Conservation (phyloP, 768 basidiomycete genomes). For the Leccinum broughii region DNA sequence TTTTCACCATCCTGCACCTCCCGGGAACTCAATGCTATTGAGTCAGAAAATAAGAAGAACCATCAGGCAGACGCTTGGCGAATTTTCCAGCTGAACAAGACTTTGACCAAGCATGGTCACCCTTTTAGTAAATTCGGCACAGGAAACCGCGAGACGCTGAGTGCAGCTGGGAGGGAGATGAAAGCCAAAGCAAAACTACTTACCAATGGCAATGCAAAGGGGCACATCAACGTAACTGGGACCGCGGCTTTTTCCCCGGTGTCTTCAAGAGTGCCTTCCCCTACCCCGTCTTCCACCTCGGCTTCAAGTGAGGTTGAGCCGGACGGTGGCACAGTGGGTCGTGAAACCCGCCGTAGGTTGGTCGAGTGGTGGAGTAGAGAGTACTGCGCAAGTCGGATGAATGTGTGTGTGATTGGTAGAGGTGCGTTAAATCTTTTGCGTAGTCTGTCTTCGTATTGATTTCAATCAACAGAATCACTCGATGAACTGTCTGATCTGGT, state of each 20-base stretch:
- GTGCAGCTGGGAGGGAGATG: slow-evolving; percentile 55
- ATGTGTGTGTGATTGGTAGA: slow-evolving; percentile 75
- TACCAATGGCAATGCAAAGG: slow-evolving; percentile 26
- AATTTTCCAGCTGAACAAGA: slow-evolving; percentile 93
- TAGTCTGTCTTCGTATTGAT: not conserved
- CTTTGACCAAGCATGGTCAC: slow-evolving; percentile 75
- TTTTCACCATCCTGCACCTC: slow-evolving; percentile 84
- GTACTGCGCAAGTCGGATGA: slow-evolving; percentile 84
- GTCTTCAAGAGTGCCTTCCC: slow-evolving; percentile 59
- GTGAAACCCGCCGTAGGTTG: slow-evolving; percentile 74
- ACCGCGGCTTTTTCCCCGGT: slow-evolving; percentile 42
- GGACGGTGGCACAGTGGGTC: slow-evolving; percentile 75
- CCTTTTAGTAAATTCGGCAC: slow-evolving; percentile 92
- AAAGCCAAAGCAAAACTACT: slow-evolving; percentile 50
- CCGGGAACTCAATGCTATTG: slow-evolving; percentile 92
- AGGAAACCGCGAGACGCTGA: slow-evolving; percentile 76
- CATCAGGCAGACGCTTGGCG: slow-evolving; percentile 88
- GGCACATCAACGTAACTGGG: slow-evolving; percentile 17
- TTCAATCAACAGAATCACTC: slow-evolving; percentile 57
- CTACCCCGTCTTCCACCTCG: slow-evolving; percentile 57
- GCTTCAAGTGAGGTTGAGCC: slow-evolving; percentile 59
- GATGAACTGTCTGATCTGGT: slow-evolving; percentile 67
- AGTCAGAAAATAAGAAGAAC: slow-evolving; percentile 98
- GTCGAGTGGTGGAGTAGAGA: slow-evolving; percentile 84
- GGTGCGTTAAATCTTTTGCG: slow-evolving; percentile 41